Conservation (phyloP, 371 early-diverging fungal genomes). For the Syncephalastrum sp. region DNA sequence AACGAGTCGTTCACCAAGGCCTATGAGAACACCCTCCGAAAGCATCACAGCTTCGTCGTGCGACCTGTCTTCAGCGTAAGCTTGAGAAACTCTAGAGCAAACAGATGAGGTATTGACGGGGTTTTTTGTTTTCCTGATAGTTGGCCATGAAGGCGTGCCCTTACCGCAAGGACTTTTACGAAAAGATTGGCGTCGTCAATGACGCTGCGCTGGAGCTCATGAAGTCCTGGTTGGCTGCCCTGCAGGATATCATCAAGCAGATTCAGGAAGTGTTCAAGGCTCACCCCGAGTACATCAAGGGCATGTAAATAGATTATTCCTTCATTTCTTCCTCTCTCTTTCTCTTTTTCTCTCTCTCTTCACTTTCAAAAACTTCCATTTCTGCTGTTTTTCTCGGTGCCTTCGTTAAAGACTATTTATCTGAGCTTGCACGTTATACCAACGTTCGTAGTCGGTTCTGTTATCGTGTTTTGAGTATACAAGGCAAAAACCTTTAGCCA, state of each 20-base stretch:
- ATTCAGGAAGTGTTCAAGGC: conserved; percentile 26
- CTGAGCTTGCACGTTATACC: no score
- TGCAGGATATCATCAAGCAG: conserved; percentile 59
- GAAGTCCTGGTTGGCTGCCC: conserved; percentile 69
- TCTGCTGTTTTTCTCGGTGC: no score
- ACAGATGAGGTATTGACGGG: not conserved
- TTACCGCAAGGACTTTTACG: conserved; percentile 85
- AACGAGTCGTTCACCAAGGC: conserved; percentile 80
- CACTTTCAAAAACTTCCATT: no score
- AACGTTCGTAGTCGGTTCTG: no score
- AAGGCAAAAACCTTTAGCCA: no score
- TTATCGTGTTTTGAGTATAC: no score
- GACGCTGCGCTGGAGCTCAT: conserved; percentile 55
- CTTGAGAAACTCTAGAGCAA: conserved; percentile 1
- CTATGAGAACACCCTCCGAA: conserved; percentile 76
- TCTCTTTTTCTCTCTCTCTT: no score
- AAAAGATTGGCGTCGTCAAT: conserved; percentile 71
- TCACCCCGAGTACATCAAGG: conserved; percentile 49
- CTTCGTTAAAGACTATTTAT: no score
- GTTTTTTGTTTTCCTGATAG: conserved; percentile 27
- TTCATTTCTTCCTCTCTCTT: not conserved
- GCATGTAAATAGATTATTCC: conserved; percentile 38
- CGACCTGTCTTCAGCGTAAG: conserved; percentile 79
- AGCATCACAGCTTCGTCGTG: conserved; percentile 82
- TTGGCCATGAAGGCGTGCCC: conserved; percentile 95